Evolutionary conservation across 768 basidiomycete genomes (phyloP).

Genomic region (Rhodotorula paludigena): DNA sequence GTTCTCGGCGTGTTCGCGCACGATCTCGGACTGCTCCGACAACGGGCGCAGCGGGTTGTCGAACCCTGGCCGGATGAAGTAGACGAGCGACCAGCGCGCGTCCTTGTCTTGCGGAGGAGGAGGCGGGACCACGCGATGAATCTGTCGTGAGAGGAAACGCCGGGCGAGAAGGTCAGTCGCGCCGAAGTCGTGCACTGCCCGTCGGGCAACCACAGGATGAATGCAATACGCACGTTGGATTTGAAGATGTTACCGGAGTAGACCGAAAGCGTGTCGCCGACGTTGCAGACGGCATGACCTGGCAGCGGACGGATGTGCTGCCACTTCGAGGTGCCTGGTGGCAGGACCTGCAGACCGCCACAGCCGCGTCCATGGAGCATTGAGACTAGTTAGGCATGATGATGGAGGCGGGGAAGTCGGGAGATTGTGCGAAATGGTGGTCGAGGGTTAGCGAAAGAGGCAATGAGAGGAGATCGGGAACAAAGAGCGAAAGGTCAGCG

Average conservation of each 20-base stretch:
- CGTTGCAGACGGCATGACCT: conserved; percentile 39
- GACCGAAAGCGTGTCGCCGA: conserved; percentile 34
- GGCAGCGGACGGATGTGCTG: conserved; percentile 28
- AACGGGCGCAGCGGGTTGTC: conserved; percentile 19
- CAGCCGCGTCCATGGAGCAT: conserved; percentile 37
- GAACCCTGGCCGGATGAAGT: conserved; percentile 34
- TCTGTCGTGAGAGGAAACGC: not conserved
- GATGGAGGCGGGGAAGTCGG: not conserved
- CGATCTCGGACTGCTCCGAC: not conserved
- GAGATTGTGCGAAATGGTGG: not conserved
- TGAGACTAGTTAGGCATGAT: conserved; percentile 1
- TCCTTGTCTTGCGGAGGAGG: conserved; percentile 17
- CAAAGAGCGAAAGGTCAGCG: no score
- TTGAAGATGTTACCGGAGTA: conserved; percentile 35
- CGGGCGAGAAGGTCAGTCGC: no score
- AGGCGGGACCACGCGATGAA: conserved; percentile 36
- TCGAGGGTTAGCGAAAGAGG: no score
- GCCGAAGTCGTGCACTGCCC: not conserved
- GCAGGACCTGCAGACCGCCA: conserved; percentile 37
- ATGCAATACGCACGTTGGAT: conserved; percentile 25
- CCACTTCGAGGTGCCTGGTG: conserved; percentile 27
- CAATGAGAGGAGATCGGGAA: no score
- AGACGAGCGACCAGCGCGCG: conserved; percentile 31
- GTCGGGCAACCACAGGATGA: not conserved
- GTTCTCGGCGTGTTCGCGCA: conserved; percentile 12